Percentiles rank a stretch among this genome's conserved stretches.
Evolutionary conservation across 768 basidiomycete genomes (phyloP).

Genomic region (Dictyophora rubrovolvata): DNA sequence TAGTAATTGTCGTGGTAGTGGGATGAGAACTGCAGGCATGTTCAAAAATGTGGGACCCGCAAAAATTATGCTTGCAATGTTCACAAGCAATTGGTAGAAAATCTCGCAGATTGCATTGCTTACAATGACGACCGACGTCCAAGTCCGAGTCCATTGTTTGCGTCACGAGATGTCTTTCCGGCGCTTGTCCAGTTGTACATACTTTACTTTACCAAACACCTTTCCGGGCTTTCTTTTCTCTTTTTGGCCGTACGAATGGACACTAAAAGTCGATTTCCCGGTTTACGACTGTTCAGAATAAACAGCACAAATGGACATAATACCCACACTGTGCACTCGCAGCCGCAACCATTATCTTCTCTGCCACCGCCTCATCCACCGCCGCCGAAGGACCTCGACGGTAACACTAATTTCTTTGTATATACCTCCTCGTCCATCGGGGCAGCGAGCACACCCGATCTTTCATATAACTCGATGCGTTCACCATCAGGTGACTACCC

Average conservation of each 20-base stretch:
- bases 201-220: too few relatives aligned
- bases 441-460: conserved; percentile 7
- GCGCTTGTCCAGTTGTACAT: neutral
- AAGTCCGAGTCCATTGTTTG: neutral
- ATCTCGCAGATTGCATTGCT: neutral
- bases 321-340: neutral
- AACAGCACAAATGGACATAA: neutral
- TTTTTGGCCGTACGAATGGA: neutral
- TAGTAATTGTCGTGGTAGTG: neutral
- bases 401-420: neutral
- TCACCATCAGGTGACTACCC: conserved; percentile 20
- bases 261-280: neutral
- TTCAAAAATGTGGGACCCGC: neutral
- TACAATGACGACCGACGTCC: neutral
- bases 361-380: neutral
- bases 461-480: conserved; percentile 16
- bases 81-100: neutral
- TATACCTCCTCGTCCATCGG: neutral
- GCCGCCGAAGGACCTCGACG: neutral
- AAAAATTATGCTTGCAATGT: neutral
- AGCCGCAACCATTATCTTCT: neutral
- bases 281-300: neutral
- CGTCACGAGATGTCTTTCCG: neutral
- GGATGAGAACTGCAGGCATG: neutral
- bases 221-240: neutral